These are phyloP conservation scores for Botrytis porri DNA, from an alignment of 2,329 filamentous ascomycete species.

Conservation along the genomic window DNA sequence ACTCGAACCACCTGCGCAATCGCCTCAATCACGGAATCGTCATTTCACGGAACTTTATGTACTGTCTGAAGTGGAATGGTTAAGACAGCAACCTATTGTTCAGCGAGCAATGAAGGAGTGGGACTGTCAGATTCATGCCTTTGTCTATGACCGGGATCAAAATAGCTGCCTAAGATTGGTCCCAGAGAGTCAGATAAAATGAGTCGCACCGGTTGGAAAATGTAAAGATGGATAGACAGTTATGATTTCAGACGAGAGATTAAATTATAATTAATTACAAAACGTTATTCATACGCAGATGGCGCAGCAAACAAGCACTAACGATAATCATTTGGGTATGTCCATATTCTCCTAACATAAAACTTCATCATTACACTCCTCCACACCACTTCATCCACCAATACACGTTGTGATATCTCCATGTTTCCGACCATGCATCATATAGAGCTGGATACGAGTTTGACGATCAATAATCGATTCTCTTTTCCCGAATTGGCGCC, in stretches of 20 bases:
- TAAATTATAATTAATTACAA: constrained; percentile 12
- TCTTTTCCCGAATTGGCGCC: constrained; percentile 34
- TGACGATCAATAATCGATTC: constrained; percentile 30
- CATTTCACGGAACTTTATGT: constrained; percentile 64
- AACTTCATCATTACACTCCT: not conserved
- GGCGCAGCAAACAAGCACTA: not conserved
- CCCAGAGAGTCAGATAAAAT: constrained; percentile 33
- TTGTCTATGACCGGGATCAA: constrained; percentile 58
- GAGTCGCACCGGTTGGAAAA: constrained; percentile 25
- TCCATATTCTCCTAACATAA: not conserved
- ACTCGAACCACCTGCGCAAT: constrained; percentile 5
- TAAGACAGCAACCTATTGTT: constrained; percentile 57
- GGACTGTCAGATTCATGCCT: constrained; percentile 58
- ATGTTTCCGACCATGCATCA: not conserved
- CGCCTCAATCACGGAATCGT: constrained; percentile 44
- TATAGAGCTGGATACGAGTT: not conserved
- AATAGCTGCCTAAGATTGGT: constrained; percentile 54
- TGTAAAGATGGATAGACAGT: not conserved
- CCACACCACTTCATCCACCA: no score
- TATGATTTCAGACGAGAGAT: not conserved
- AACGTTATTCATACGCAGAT: not conserved
- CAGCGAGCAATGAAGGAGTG: constrained; percentile 58
- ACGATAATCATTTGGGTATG: not conserved
- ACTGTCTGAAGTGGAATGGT: constrained; percentile 51
- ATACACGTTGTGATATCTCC: no score